Conservation (phyloP, 495 filamentous ascomycete genomes). For the Hyaloscypha variabilis region DNA sequence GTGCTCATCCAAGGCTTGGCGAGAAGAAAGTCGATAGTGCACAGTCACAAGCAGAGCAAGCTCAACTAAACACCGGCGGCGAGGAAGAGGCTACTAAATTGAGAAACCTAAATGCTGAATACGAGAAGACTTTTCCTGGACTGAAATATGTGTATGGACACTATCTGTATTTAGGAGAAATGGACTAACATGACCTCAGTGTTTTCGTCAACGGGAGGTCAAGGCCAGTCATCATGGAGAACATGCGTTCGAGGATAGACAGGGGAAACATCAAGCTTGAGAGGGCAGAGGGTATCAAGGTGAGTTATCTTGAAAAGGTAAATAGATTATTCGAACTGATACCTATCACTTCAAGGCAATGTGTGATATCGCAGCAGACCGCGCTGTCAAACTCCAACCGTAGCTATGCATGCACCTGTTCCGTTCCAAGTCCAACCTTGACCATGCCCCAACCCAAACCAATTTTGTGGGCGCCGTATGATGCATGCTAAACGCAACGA, state of each 20-base stretch:
- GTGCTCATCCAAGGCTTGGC: slow-evolving; percentile 87
- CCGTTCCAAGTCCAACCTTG: slow-evolving; percentile 17
- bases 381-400: slow-evolving; percentile 43
- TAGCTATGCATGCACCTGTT: slow-evolving; percentile 30
- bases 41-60: slow-evolving; percentile 79
- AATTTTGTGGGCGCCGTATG: slow-evolving; percentile 25
- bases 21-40: slow-evolving; percentile 76
- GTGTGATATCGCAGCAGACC: slow-evolving; percentile 52
- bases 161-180: slow-evolving; percentile 16
- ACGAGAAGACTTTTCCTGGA: slow-evolving; percentile 82
- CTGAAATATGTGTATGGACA: slow-evolving; percentile 78
- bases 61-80: slow-evolving; percentile 59
- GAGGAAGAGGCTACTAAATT: slow-evolving; percentile 60
- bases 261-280: slow-evolving; percentile 68
- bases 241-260: slow-evolving; percentile 80
- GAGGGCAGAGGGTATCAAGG: slow-evolving; percentile 75
- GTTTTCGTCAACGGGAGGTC: slow-evolving; percentile 87
- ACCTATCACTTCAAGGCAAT: slow-evolving; percentile 41
- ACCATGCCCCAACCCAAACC: slow-evolving; percentile 19
- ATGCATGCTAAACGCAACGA: slow-evolving; percentile 18
- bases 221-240: slow-evolving; percentile 74
- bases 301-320: slow-evolving; percentile 38
- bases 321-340: slow-evolving; percentile 18
- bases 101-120: slow-evolving; percentile 71
- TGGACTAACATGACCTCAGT: slow-evolving; percentile 38